Base-by-base conservation (phyloP, 495 filamentous ascomycete genomes). In the Penicillium arizonense region DNA sequence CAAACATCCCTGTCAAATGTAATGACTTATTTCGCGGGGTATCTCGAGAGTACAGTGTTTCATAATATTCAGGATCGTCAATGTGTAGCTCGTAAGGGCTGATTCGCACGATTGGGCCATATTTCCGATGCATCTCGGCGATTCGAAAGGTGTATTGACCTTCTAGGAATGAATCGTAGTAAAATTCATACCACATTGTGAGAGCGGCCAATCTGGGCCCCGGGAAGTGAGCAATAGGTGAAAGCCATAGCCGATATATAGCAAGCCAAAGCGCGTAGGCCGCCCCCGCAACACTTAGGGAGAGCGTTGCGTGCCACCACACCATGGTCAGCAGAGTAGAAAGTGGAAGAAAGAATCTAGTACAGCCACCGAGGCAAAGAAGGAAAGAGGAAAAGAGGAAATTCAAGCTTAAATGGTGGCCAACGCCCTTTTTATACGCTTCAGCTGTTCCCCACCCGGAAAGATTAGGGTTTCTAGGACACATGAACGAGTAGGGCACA, bases 81-180 rank as follows among this genome's bases (percentile, higher is more conserved):
- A 84, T 69, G 51, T 82, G 80, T 0, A 86, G 34, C 47, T 86
- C 82, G 42, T 73, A 57, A 0, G 84, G 82, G 37, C 65, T 79
- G 62, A 86, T 82, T n/a, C 83, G 73, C 7, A 85, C 67, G 46
- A 86, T 82, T 11, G 83, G 82, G 3, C 82, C 81, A 37, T 71
- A 71, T 68, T 73, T 62, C 44, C 70, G 50, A 55, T 81, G 77
- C 64, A 79, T 59, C 42, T 72, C 62, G 14, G 61, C 57, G 51
- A 80, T 72, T 51, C 75, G 60, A 33, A 71, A 77, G 3, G 64
- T 66, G 34, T 65, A 71, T 14, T 67, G 54, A 8, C 77, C 77
- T 12, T 61, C 33, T 10, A 61, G 60, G 35, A 72, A 36, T 0
- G 72, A 60, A 46, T 79, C 77, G 47, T 72, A 74, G 50, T 78